Evolutionary conservation across 2,329 filamentous ascomycete species (phyloP).

Genomic region (Penicillium thymicola): DNA sequence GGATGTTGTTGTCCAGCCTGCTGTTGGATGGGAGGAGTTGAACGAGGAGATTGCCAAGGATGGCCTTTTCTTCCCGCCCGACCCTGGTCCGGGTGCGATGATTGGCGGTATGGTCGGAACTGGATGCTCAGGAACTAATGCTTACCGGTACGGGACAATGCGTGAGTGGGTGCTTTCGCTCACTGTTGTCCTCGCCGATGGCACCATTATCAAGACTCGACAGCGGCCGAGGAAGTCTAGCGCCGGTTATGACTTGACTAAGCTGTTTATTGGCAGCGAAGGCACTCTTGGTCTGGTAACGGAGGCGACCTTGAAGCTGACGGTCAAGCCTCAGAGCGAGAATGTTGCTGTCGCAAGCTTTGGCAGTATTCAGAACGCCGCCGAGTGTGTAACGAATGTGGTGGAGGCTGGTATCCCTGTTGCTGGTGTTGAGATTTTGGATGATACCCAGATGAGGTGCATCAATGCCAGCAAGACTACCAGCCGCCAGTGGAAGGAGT

Average conservation of each 20-base stretch:
- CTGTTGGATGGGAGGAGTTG: conserved; percentile 79
- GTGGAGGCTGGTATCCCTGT: conserved; percentile 79
- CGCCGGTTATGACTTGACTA: conserved; percentile 87
- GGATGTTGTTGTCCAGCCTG: conserved; percentile 74
- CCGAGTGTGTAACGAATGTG: conserved; percentile 74
- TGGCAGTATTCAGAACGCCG: conserved; percentile 63
- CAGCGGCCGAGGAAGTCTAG: conserved; percentile 86
- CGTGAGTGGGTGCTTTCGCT: conserved; percentile 86
- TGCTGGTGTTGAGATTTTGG: conserved; percentile 87
- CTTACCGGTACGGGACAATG: conserved; percentile 92
- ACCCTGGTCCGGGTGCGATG: conserved; percentile 86
- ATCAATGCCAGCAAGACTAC: conserved; percentile 55
- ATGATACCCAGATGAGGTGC: conserved; percentile 82
- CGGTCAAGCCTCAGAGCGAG: conserved; percentile 72
- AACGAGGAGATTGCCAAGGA: conserved; percentile 72
- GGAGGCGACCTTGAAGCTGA: conserved; percentile 84
- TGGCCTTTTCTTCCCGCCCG: conserved; percentile 86
- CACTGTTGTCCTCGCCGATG: conserved; percentile 86
- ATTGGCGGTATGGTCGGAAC: conserved; percentile 69
- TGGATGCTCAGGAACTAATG: conserved; percentile 70
- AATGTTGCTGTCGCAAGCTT: conserved; percentile 76
- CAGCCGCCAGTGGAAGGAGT: conserved; percentile 60
- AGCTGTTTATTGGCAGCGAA: conserved; percentile 85
- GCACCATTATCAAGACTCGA: conserved; percentile 83
- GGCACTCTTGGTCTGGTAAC: conserved; percentile 89